Evolutionary conservation across 2,329 filamentous ascomycete species (phyloP).

Genomic region (Claviceps pazoutovae): DNA sequence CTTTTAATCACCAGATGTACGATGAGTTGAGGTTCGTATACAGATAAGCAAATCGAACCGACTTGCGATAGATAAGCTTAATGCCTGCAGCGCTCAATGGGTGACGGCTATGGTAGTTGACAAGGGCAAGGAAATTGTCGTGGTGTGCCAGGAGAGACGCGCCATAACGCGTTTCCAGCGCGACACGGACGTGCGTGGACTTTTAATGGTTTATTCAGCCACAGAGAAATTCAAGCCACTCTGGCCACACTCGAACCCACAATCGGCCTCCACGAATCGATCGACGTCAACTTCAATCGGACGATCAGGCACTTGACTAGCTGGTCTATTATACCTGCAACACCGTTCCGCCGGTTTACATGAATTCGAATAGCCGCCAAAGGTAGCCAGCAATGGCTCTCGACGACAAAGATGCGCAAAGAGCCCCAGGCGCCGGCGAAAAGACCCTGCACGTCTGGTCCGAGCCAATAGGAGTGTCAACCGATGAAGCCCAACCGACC

Average conservation of each 20-base stretch:
- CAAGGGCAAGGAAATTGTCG: neutral
- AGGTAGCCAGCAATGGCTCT: slow-evolving; percentile 24
- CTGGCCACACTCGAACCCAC: neutral
- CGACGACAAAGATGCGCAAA: slow-evolving; percentile 15
- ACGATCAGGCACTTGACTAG: neutral
- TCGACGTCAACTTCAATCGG: neutral
- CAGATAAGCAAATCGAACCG: neutral
- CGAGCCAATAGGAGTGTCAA: slow-evolving; percentile 18
- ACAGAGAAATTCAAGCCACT: neutral
- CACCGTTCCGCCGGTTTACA: neutral
- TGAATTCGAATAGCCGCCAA: slow-evolving; percentile 4
- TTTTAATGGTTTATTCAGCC: slow-evolving; percentile 19
- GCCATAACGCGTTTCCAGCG: slow-evolving; percentile 16
- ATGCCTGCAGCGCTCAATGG: neutral
- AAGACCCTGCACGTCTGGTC: slow-evolving; percentile 24
- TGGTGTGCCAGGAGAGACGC: slow-evolving; percentile 16
- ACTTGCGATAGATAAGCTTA: neutral
- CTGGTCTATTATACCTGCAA: neutral
- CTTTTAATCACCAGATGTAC: neutral
- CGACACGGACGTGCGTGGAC: slow-evolving; percentile 14
- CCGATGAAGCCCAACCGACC: slow-evolving; percentile 8
- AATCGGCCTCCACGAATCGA: neutral
- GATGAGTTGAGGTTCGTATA: neutral
- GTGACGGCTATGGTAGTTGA: neutral
- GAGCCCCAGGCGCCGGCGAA: slow-evolving; percentile 11